phyloP scores from a whole-genome alignment of 2,329 filamentous ascomycete species.

The Claviceps cyperi region DNA sequence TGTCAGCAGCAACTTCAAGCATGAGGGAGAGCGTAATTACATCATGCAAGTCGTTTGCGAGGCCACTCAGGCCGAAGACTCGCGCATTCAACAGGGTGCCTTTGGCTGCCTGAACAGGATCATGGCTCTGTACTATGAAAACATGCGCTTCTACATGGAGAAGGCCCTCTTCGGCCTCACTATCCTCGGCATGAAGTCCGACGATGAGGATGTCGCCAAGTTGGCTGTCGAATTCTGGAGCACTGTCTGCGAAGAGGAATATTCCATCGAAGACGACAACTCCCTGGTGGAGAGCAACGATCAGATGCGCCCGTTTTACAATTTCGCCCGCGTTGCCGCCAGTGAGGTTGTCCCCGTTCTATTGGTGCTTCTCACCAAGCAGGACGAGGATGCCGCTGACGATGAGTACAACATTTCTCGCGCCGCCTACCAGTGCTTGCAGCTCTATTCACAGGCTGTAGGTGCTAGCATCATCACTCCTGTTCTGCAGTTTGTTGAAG shows the following conservation, averaged over 20 bases:
- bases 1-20: slow-evolving; percentile 95
- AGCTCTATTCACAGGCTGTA: slow-evolving; percentile 88
- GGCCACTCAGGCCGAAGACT: slow-evolving; percentile 86
- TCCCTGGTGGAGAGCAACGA: slow-evolving; percentile 58
- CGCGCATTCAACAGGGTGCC: slow-evolving; percentile 83
- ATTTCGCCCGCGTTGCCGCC: slow-evolving; percentile 86
- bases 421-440: slow-evolving; percentile 89
- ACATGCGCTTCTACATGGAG: slow-evolving; percentile 99
- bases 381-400: slow-evolving; percentile 91
- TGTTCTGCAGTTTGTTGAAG: slow-evolving; percentile 83
- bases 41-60: slow-evolving; percentile 99
- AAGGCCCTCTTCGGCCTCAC: slow-evolving; percentile 96
- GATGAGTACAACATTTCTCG: slow-evolving; percentile 96
- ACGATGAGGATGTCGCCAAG: slow-evolving; percentile 96
- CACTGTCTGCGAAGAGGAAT: slow-evolving; percentile 98
- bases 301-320: slow-evolving; percentile 84
- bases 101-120: slow-evolving; percentile 97
- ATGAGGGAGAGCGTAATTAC: slow-evolving; percentile 98
- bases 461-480: slow-evolving; percentile 70
- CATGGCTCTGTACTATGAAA: slow-evolving; percentile 97
- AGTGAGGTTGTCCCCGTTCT: slow-evolving; percentile 90
- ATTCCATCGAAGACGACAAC: slow-evolving; percentile 96
- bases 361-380: slow-evolving; percentile 77
- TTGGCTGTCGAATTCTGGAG: slow-evolving; percentile 99
- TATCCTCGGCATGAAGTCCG: slow-evolving; percentile 95